A percentile compares a stretch with the other conserved stretches of the same genome.
Evolutionary conservation across 331 rosid genomes (phyloP).

Genomic region (Quercus tomentella): DNA sequence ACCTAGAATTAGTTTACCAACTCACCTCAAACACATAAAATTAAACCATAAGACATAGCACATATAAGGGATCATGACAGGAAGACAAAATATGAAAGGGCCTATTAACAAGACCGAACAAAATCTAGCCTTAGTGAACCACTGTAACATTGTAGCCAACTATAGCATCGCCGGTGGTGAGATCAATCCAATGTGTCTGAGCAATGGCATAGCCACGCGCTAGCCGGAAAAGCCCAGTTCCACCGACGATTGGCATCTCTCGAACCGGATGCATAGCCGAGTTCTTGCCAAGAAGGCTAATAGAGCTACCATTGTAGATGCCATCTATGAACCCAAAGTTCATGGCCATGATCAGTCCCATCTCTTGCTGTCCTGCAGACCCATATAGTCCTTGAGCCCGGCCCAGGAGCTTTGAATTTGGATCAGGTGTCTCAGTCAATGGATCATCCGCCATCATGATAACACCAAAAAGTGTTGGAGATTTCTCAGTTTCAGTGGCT

Average conservation of each 20-base stretch:
- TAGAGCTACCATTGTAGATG: constrained; percentile 45
- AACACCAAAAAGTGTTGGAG: constrained; percentile 38
- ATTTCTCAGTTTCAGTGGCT: constrained; percentile 31
- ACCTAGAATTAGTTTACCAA: no score
- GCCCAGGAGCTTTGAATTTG: constrained; percentile 52
- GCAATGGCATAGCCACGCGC: constrained; percentile 69
- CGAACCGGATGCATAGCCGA: constrained; percentile 33
- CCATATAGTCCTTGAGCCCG: constrained; percentile 71
- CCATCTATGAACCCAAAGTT: constrained; percentile 31
- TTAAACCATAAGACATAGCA: no score
- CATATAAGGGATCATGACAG: no score
- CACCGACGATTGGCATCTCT: constrained; percentile 67
- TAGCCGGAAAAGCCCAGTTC: constrained; percentile 61
- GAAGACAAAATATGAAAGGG: no score
- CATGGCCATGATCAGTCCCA: constrained; percentile 53
- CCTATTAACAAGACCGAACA: background rate
- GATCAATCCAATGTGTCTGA: constrained; percentile 34
- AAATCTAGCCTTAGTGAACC: constrained; percentile 26
- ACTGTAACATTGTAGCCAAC: constrained; percentile 66
- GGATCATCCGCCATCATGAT: constrained; percentile 63
- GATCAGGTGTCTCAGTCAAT: constrained; percentile 53
- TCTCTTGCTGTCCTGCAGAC: constrained; percentile 47
- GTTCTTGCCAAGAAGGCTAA: constrained; percentile 53
- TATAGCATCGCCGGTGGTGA: constrained; percentile 56
- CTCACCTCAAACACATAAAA: no score